These are phyloP conservation scores for Lavandula angustifolia DNA, from an alignment of 257 asterid genomes.

Conservation along the genomic window DNA sequence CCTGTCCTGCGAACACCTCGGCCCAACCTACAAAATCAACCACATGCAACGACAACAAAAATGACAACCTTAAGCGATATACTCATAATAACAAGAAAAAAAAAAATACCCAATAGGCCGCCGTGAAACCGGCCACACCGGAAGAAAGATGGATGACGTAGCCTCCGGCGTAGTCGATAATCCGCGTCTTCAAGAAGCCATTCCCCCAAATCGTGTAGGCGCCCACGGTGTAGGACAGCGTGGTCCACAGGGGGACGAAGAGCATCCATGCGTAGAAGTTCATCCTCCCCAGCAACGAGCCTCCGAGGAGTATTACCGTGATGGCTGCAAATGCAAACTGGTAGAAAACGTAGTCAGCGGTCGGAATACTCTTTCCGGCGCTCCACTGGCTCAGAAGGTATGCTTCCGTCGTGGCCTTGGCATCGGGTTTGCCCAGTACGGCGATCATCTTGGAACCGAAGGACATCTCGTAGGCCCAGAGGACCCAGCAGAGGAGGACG, in stretches of 20 bases:
- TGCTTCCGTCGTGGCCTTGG: slow-evolving; percentile 24
- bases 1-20: slow-evolving; percentile 58
- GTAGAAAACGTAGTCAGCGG: slow-evolving; percentile 51
- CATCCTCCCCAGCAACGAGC: slow-evolving; percentile 71
- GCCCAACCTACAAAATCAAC: slow-evolving; percentile 53
- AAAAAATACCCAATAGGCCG: slow-evolving; percentile 73
- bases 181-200: slow-evolving; percentile 44
- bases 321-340: slow-evolving; percentile 78
- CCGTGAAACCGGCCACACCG: slow-evolving; percentile 79
- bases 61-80: too few species aligned
- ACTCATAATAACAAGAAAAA: too few species aligned
- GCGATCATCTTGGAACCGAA: slow-evolving; percentile 42
- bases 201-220: slow-evolving; percentile 63
- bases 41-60: too few species aligned
- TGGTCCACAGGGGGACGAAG: slow-evolving; percentile 70
- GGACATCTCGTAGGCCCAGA: slow-evolving; percentile 63
- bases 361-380: slow-evolving; percentile 31
- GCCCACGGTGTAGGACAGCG: slow-evolving; percentile 60
- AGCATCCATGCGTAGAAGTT: slow-evolving; percentile 73
- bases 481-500: slow-evolving; percentile 65
- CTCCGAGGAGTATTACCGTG: slow-evolving; percentile 62
- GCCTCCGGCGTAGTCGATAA: slow-evolving; percentile 75
- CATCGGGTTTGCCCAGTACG: slow-evolving; percentile 43
- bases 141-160: slow-evolving; percentile 73
- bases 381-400: slow-evolving; percentile 23